phyloP scores from a whole-genome alignment of 106 monocot species.

The Xerophyta viscosa region DNA sequence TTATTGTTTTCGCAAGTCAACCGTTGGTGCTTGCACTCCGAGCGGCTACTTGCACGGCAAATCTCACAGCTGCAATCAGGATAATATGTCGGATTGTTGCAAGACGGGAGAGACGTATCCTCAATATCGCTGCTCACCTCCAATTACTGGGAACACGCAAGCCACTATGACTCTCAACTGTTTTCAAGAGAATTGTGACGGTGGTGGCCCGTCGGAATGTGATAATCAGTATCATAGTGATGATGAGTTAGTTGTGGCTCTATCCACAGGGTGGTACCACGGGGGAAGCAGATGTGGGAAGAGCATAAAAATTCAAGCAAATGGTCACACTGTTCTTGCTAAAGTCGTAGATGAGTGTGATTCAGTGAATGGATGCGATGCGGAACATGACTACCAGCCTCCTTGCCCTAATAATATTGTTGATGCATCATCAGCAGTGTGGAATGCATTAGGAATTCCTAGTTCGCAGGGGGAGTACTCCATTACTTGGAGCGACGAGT shows the following conservation, averaged over 20 bases:
- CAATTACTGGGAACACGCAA: not conserved
- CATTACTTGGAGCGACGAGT: not conserved
- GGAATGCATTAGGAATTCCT: not conserved
- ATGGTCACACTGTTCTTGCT: not conserved
- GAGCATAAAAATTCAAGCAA: not conserved
- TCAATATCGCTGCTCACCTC: conserved; percentile 1
- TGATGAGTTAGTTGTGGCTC: not conserved
- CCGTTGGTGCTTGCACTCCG: not conserved
- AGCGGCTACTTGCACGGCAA: not conserved
- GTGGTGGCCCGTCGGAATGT: conserved; percentile 2
- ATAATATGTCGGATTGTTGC: not conserved
- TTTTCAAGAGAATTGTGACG: not conserved
- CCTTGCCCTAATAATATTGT: conserved; percentile 4
- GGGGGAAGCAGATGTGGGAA: not conserved
- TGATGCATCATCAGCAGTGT: conserved; percentile 1
- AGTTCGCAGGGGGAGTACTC: not conserved
- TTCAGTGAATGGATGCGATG: conserved; percentile 3
- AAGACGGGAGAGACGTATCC: not conserved
- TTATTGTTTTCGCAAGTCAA: no score
- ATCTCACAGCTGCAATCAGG: not conserved
- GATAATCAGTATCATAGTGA: conserved; percentile 1
- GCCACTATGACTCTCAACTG: conserved; percentile 6
- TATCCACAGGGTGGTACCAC: conserved; percentile 5
- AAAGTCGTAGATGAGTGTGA: conserved; percentile 9
- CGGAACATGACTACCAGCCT: conserved; percentile 2